Evolutionary conservation across 192 early-diverging fungal species (phyloP), one percentile per base, ranked within the genome.

Genomic region (Coemansia sp.): DNA sequence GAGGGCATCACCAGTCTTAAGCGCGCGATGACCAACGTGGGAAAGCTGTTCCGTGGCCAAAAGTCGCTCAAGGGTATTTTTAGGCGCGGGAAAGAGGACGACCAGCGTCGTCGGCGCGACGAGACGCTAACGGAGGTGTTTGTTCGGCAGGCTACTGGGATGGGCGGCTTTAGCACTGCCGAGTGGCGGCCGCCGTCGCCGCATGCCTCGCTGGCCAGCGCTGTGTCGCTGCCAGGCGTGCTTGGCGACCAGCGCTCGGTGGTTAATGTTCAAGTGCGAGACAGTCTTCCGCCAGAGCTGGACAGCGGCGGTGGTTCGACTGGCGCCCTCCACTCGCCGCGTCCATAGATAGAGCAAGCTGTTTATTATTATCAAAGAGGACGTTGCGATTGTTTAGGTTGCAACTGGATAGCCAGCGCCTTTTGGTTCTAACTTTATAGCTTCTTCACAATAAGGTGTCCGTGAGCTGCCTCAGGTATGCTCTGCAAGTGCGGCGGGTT

Each of bases 401-500:
- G 35, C 8, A 58, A 37, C 37, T 15, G 19, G 37, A 22, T 22
- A 38, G 4, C 35, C 5, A 12, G 20, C n/a, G 20, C 32, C 19
- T 12, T 58, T 7, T 20, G 37, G 35, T 38, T 38, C 6, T 11
- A 38, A 32, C 19, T 17, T 15, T 60, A 62, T 14, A 71, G 60
- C 56, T 29, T 53, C 32, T 59, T 58, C 22, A 76, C 65, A 39
- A 83, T 70, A 9, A 83, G 40, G 35, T 83, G 80, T 0, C 80
- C 80, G 31, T 83, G 80, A 19, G 64, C 47, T 19, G 77, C 71
- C 45, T 76, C 74, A 2, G 71, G 74, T 20, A 84, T 79, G 70
- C 82, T 84, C 51, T 84, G 82, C 47, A 84, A 63, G 25, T 78
- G 70, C 0, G 73, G 67, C 14, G 82, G 82, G 57, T 84, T 84